These are phyloP conservation scores for Entomophthora muscae DNA, from an alignment of 371 early-diverging fungal genomes.

Conservation along the genomic window DNA sequence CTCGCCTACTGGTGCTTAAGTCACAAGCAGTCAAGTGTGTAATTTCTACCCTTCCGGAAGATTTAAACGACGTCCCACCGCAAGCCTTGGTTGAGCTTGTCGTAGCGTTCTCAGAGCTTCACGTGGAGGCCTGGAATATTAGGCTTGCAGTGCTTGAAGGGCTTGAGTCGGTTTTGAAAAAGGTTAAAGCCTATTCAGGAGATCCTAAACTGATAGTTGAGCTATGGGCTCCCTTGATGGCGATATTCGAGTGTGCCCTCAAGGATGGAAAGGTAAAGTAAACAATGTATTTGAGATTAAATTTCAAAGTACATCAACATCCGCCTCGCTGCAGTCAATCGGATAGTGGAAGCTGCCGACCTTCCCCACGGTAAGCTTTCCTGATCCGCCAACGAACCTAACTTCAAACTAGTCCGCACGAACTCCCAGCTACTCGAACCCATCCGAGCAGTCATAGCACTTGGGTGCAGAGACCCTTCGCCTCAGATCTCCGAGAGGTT, in stretches of 20 bases:
- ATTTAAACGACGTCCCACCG: neutral
- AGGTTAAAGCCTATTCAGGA: conserved; percentile 6
- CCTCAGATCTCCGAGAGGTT: neutral
- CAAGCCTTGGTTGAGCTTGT: neutral
- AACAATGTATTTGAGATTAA: neutral
- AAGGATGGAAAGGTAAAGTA: neutral
- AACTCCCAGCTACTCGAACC: neutral
- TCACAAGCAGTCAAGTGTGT: conserved; percentile 51
- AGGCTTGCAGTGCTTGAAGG: conserved; percentile 38
- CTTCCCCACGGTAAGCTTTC: conserved; percentile 1
- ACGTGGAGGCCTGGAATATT: conserved; percentile 44
- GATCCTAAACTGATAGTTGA: neutral
- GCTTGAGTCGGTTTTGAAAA: conserved; percentile 24
- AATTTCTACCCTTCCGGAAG: conserved; percentile 21
- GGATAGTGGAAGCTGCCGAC: neutral
- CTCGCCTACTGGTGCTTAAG: conserved; percentile 39
- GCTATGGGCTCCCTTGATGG: neutral
- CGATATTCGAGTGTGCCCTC: neutral
- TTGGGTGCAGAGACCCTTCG: neutral
- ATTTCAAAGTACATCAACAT: neutral
- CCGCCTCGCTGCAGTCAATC: neutral
- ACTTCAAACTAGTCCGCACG: neutral
- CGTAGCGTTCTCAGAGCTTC: neutral
- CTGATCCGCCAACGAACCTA: too few relatives aligned
- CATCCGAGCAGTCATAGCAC: neutral